Evolutionary conservation across 495 filamentous ascomycete species (phyloP).

Genomic region (Cudoniella acicularis): DNA sequence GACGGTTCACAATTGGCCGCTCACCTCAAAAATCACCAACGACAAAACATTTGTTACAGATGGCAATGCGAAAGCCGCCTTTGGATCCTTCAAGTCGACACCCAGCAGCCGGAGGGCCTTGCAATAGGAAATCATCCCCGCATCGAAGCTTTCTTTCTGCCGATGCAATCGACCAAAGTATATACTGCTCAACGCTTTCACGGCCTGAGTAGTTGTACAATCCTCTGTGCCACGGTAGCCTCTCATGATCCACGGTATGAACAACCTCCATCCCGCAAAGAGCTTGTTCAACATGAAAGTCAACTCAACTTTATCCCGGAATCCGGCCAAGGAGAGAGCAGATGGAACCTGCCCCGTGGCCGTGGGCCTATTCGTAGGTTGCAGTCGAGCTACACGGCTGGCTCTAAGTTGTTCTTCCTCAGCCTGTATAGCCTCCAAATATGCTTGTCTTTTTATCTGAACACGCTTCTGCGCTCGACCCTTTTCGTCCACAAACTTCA

Average conservation of each 20-base stretch:
- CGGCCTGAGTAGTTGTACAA: not conserved
- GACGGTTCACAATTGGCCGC: no score
- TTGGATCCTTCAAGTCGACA: not conserved
- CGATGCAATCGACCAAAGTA: not conserved
- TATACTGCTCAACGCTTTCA: not conserved
- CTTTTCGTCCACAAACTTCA: slow-evolving; percentile 1
- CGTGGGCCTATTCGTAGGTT: not conserved
- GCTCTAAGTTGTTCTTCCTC: not conserved
- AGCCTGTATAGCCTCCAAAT: not conserved
- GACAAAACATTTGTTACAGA: not conserved
- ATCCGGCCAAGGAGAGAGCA: not conserved
- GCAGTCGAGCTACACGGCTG: not conserved
- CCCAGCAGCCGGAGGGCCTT: not conserved
- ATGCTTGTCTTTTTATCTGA: not conserved
- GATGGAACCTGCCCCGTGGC: not conserved
- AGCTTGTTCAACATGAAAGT: not conserved
- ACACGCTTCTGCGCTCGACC: not conserved
- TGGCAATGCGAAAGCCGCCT: not conserved
- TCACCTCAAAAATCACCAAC: not conserved
- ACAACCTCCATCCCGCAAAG: not conserved
- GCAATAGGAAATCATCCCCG: not conserved
- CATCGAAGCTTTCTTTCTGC: not conserved
- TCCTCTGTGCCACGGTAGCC: not conserved
- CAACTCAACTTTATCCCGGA: not conserved
- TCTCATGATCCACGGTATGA: not conserved